Conservation (phyloP, 345 rosid genomes). For the Eucalyptus pauciflora region DNA sequence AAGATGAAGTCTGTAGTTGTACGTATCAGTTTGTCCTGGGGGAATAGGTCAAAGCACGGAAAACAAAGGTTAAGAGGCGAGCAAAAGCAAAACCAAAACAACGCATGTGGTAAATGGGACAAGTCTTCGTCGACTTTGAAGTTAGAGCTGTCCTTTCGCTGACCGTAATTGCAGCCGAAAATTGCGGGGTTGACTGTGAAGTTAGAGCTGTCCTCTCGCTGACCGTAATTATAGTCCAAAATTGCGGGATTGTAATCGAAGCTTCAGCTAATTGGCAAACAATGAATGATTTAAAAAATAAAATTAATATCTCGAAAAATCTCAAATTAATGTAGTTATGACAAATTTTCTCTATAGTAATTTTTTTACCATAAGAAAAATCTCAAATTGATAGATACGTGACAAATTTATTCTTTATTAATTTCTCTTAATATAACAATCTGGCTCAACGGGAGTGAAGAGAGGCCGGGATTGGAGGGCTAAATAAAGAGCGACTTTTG, state of each 20-base stretch:
- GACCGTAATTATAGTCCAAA: not conserved
- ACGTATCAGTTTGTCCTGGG: not conserved
- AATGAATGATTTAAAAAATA: not conserved
- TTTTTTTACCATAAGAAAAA: too few relatives aligned
- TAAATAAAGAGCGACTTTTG: too few relatives aligned
- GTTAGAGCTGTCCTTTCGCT: not conserved
- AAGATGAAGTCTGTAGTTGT: not conserved
- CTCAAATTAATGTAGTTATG: fast-evolving
- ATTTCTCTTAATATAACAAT: too few relatives aligned
- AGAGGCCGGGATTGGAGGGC: fast-evolving
- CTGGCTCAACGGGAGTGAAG: fast-evolving
- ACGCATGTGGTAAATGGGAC: not conserved
- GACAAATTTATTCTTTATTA: fast-evolving
- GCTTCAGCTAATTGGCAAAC: not conserved
- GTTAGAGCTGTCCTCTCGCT: not conserved
- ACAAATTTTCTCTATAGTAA: too few relatives aligned
- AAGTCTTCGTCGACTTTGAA: not conserved
- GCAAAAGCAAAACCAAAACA: not conserved
- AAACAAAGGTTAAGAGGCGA: not conserved
- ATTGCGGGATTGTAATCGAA: not conserved
- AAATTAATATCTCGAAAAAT: too few relatives aligned
- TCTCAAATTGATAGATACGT: fast-evolving
- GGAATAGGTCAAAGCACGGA: not conserved
- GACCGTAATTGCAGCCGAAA: not conserved
- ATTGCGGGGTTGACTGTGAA: not conserved